Percentiles rank a stretch among this genome's conserved stretches.
Evolutionary conservation across 2,329 filamentous ascomycete species (phyloP).

Genomic region (Nemania sp.): DNA sequence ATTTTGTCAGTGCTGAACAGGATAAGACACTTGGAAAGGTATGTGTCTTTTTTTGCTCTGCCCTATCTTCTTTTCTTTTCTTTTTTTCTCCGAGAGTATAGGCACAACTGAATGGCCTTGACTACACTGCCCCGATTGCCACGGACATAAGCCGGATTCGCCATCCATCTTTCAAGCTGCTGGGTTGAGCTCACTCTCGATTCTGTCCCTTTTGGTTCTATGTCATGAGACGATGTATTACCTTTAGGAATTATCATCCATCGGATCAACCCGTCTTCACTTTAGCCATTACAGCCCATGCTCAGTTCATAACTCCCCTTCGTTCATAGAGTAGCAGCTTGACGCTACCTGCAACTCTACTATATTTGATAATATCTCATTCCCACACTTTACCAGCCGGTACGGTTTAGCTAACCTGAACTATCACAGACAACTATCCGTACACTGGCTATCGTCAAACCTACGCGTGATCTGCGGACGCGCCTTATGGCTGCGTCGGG

Average conservation of each 20-base stretch:
- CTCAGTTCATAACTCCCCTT: background rate
- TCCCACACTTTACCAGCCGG: too few relatives aligned
- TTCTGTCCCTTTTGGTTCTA: too few relatives aligned
- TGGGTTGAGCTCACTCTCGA: too few relatives aligned
- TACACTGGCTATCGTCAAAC: conserved; percentile 71
- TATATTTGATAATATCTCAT: too few relatives aligned
- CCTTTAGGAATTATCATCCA: background rate
- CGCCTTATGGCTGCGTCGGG: conserved; percentile 74
- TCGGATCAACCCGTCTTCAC: background rate
- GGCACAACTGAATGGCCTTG: too few relatives aligned
- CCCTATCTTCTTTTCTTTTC: conserved; percentile 30
- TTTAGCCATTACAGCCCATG: background rate
- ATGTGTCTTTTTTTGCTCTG: too few relatives aligned
- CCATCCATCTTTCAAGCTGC: too few relatives aligned
- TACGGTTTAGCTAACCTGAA: conserved; percentile 16
- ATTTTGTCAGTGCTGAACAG: conserved; percentile 82
- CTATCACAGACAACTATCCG: conserved; percentile 63
- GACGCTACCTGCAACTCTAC: background rate
- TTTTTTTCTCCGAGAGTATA: conserved; percentile 4
- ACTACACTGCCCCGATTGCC: too few relatives aligned
- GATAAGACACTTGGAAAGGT: conserved; percentile 87
- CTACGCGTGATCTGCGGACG: conserved; percentile 79
- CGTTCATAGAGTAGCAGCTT: background rate
- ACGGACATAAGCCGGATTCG: too few relatives aligned
- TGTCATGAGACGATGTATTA: too few relatives aligned